Evolutionary conservation across 805 yeast species (phyloP).

Genomic region (Wickerhamiella brachini): DNA sequence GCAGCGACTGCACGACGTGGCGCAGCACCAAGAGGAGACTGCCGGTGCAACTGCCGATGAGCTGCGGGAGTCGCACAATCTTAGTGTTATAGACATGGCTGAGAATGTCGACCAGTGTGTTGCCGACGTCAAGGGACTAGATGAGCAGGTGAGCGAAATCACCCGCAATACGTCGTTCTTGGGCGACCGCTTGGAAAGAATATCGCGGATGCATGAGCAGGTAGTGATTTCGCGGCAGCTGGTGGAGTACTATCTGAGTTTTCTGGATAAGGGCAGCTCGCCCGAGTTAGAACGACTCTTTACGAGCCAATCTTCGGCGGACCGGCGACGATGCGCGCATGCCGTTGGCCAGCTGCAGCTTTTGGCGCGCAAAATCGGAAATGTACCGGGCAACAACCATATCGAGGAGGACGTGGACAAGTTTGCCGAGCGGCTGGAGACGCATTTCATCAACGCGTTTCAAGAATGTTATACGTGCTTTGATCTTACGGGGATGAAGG

Average conservation of each 20-base stretch:
- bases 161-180: conserved; percentile 20
- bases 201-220: conserved; percentile 56
- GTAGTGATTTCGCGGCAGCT: conserved; percentile 59
- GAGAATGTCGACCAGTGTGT: conserved; percentile 30
- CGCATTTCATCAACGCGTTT: conserved; percentile 51
- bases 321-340: conserved; percentile 53
- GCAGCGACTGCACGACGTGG: conserved; percentile 43
- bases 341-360: conserved; percentile 50
- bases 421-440: conserved; percentile 67
- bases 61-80: conserved; percentile 53
- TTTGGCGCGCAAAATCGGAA: conserved; percentile 47
- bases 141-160: conserved; percentile 21
- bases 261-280: conserved; percentile 43
- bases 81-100: conserved; percentile 45
- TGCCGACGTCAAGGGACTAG: conserved; percentile 25
- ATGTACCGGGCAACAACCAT: conserved; percentile 9
- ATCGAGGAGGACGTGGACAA: conserved; percentile 41
- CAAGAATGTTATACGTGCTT: conserved; percentile 59
- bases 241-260: conserved; percentile 63
- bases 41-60: conserved; percentile 44
- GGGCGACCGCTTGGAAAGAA: conserved; percentile 21
- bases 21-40: conserved; percentile 35
- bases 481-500: conserved; percentile 58
- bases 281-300: conserved; percentile 45
- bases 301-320: conserved; percentile 35